Base-by-base conservation (phyloP, 1,139 yeast species). In the Kurtzmaniella quercitrusa region DNA sequence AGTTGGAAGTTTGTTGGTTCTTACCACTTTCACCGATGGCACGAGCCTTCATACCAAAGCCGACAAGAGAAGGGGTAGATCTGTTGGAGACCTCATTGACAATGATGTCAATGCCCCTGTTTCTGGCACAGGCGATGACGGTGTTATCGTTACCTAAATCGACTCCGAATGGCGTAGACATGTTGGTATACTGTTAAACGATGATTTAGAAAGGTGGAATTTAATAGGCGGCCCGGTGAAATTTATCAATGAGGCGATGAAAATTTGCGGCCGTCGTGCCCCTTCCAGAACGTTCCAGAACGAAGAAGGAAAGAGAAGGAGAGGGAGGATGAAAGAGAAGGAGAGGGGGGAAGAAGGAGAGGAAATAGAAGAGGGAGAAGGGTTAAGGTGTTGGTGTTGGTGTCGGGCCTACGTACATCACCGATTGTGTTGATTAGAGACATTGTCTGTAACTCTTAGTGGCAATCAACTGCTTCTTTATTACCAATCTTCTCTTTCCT, bases 61-160 rank as follows among this genome's bases (percentile, higher is more conserved):
- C 98, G 56, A 94, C 94, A 55, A 93, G 74, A 21, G 97, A 74
- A 51, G 99, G 98, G 37, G 99, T 93, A 54, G 95, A 70, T 72
- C 98, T 86, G 83, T 93, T 93, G 46, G 98, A 91, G 43, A 93
- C 98, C 70, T 93, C 99, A 68, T 94, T 94, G 73, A 93, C 98
- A 59, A 93, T 88, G 60, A 94, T 85, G 69, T 93, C 98, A 66
- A 94, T 93, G 63, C 98, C 98, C 77, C 98, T 84, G 81, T 93
- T 93, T 69, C 95, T 87, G 52, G 98, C 98, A 65, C 95, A 95
- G 40, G 97, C 98, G 63, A 93, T 80, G 56, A 91, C 97, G 52
- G 95, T 82, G 77, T 79, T 87, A 76, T 81, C 78, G 75, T 90
- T 90, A 75, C 99, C 99, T 66, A 93, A 84, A 82, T 93, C 99